These are phyloP conservation scores for Microsporum canis DNA, from an alignment of 2,329 filamentous ascomycete genomes.

Conservation along the genomic window DNA sequence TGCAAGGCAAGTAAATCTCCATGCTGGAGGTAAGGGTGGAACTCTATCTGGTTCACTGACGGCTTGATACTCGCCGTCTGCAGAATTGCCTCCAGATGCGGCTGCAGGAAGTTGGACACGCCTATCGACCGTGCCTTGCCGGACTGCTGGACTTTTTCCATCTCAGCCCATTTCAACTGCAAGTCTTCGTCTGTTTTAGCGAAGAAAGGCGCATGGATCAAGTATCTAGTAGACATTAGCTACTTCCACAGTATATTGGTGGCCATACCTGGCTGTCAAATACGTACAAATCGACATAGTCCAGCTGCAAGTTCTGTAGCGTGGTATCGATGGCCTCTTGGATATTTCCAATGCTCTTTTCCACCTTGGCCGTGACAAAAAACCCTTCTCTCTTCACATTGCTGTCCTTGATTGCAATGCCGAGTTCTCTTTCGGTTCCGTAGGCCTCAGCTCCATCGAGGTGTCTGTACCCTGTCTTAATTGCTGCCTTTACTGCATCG, in stretches of 20 bases:
- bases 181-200: constrained; percentile 43
- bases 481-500: constrained; percentile 46
- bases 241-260: neutral
- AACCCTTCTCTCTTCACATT: constrained; percentile 37
- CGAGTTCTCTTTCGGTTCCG: constrained; percentile 39
- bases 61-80: constrained; percentile 34
- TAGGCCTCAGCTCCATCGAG: constrained; percentile 53
- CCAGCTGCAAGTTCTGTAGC: constrained; percentile 48
- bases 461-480: constrained; percentile 49
- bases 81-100: constrained; percentile 44
- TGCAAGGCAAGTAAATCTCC: constrained; percentile 32
- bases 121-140: constrained; percentile 52
- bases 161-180: constrained; percentile 47
- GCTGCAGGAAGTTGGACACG: constrained; percentile 49
- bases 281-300: constrained; percentile 51
- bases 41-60: constrained; percentile 34
- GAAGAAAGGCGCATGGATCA: constrained; percentile 53
- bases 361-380: constrained; percentile 48
- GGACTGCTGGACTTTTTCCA: constrained; percentile 47
- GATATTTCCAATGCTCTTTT: constrained; percentile 44
- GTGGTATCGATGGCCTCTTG: constrained; percentile 44
- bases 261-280: neutral
- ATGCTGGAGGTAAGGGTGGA: constrained; percentile 40
- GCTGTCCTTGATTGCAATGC: constrained; percentile 39
- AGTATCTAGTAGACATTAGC: constrained; percentile 34